phyloP scores from a whole-genome alignment of 2,329 filamentous ascomycete species.

The Furcasterigmium furcatum region DNA sequence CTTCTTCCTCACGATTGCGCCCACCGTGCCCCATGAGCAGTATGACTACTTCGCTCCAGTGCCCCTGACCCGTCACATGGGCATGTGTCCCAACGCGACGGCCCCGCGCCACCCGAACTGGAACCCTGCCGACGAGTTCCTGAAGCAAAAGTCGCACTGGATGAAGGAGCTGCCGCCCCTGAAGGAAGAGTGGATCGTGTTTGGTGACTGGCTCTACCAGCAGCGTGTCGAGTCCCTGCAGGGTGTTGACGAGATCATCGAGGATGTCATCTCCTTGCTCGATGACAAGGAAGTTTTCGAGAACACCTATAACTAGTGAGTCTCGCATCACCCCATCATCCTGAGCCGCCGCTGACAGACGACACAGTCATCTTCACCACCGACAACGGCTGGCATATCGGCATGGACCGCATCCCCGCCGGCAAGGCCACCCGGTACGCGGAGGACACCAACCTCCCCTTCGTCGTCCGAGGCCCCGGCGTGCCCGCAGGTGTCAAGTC shows the following conservation, averaged over 20 bases:
- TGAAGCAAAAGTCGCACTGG: constrained; percentile 14
- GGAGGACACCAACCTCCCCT: constrained; percentile 26
- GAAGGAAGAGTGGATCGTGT: constrained; percentile 12
- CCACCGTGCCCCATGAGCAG: too few species aligned
- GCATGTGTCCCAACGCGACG: constrained; percentile 12
- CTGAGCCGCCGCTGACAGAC: not conserved
- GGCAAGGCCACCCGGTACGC: constrained; percentile 22
- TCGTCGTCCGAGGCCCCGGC: constrained; percentile 22
- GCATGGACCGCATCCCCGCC: constrained; percentile 17
- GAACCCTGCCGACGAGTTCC: constrained; percentile 15
- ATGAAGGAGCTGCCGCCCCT: constrained; percentile 12
- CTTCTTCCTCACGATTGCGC: too few species aligned
- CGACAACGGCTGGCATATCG: constrained; percentile 24
- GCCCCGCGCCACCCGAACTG: constrained; percentile 17
- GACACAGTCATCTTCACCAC: constrained; percentile 18
- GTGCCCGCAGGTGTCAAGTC: constrained; percentile 15
- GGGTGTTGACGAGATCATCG: constrained; percentile 28
- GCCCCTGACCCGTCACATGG: constrained; percentile 13
- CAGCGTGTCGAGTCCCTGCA: constrained; percentile 17
- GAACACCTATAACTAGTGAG: constrained; percentile 18
- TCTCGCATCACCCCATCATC: not conserved
- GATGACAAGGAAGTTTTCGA: constrained; percentile 18
- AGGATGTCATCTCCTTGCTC: constrained; percentile 22
- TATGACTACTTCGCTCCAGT: constrained; percentile 17
- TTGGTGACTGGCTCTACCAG: constrained; percentile 14